Base-by-base conservation (phyloP, 2,329 filamentous ascomycete genomes). In the Clarireedia monteithiana region DNA sequence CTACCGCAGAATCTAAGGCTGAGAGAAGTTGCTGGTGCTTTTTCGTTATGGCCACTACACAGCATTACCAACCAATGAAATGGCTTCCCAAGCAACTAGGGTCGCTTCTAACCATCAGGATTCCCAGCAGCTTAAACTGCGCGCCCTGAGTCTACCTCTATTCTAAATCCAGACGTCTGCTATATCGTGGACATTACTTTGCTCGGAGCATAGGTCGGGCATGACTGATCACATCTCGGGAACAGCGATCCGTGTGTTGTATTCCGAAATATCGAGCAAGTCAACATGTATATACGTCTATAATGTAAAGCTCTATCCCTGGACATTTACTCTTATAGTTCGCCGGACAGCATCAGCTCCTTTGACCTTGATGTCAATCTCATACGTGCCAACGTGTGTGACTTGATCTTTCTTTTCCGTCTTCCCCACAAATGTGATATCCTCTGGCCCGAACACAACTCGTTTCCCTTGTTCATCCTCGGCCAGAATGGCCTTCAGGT, bases 361-460 rank as follows among this genome's bases (percentile, higher is more conserved):
- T 51, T 74, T 74, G 48, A 80, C 63, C 58, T 65, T 70, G 55
- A 83, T 76, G 65, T 79, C 74, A 45, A 81, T 69, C 57, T 73
- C 72, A 66, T 75, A 82, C 53, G 74, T 71, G 46, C 80, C 80
- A 20, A 82, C 62, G 59, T 74, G 69, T 70, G 81, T 81, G 48
- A 83, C 72, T 45, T 74, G 72, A 56, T 73, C 72, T 27, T 67
- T 64, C 34, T 68, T 68, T 42, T 71, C 68, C 10, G 69, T 66
- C 39, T 66, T 53, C 20, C 70, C 68, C 49, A 78, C 65, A 62
- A 82, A 81, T 6, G 65, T 69, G 38, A 83, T 72, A 59, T 82
- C 75, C 36, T 74, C 71, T 51, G 79, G 73, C 2, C 69, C 68
- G 23, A 83, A 56, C 17, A 76, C 71, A 2, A 83, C 73, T 17